Conservation (phyloP, 441 rosid species). For the Syzygium malaccense region DNA sequence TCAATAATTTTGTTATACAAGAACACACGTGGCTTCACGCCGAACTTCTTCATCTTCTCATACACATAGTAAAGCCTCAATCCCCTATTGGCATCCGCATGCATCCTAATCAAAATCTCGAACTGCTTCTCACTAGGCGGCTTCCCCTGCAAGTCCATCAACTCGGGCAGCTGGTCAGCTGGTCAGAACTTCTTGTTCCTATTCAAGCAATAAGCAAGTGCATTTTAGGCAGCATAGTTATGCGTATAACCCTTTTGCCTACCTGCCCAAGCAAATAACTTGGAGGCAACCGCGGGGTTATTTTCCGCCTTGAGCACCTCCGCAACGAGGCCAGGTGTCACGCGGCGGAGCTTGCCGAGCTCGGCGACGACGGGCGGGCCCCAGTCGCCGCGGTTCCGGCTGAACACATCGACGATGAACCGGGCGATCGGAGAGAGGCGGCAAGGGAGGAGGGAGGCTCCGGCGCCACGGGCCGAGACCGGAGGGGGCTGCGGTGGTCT, state of each 20-base stretch:
- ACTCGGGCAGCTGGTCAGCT: too few relatives aligned
- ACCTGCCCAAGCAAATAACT: constrained; percentile 91
- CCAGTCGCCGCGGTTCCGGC: constrained; percentile 49
- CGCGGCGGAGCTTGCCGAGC: constrained; percentile 79
- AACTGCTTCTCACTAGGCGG: too few relatives aligned
- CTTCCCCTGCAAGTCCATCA: too few relatives aligned
- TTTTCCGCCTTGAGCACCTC: constrained; percentile 63
- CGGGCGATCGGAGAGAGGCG: constrained; percentile 76
- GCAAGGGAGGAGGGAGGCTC: constrained; percentile 13
- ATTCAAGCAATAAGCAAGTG: too few relatives aligned
- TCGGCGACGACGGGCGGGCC: constrained; percentile 52
- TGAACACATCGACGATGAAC: constrained; percentile 65
- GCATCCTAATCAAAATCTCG: too few relatives aligned
- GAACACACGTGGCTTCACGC: too few relatives aligned
- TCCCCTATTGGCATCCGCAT: too few relatives aligned
- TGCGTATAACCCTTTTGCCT: constrained; percentile 78
- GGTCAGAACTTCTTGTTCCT: too few relatives aligned
- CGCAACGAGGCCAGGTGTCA: constrained; percentile 65
- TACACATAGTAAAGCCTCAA: too few relatives aligned
- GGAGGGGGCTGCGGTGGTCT: constrained; percentile 1
- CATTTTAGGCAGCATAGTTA: constrained; percentile 8
- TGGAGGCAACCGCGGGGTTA: constrained; percentile 48
- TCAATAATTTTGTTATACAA: too few relatives aligned
- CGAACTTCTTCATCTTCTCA: too few relatives aligned
- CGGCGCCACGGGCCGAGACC: constrained; percentile 6